Conservation (phyloP, 140 eudicot species). For the Oenanthe javanica region DNA sequence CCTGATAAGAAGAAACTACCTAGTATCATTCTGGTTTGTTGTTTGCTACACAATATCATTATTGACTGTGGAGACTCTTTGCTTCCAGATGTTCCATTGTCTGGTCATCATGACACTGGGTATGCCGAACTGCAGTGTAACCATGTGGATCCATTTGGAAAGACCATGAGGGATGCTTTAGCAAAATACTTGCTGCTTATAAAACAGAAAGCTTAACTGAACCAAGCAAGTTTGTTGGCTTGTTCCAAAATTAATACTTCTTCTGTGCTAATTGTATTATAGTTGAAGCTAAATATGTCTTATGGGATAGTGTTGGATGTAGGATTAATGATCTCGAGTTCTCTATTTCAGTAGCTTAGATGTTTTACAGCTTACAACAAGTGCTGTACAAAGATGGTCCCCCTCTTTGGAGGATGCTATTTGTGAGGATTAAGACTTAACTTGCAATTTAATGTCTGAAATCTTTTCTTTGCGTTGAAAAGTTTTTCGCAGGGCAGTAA, state of each 20-base stretch:
- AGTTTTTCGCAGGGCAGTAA: no score
- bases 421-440: no score
- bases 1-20: conserved; percentile 95
- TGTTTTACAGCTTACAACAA: neutral
- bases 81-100: conserved; percentile 47
- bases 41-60: conserved; percentile 89
- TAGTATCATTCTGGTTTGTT: conserved; percentile 76
- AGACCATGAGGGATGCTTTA: conserved; percentile 45
- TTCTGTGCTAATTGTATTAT: neutral
- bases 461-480: neutral
- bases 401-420: neutral
- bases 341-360: neutral
- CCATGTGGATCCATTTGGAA: conserved; percentile 64
- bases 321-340: neutral
- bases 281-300: neutral
- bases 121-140: conserved; percentile 53
- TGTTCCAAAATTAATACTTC: neutral
- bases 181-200: conserved; percentile 40
- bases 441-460: neutral
- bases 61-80: conserved; percentile 78
- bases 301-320: neutral
- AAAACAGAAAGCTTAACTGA: conserved; percentile 17
- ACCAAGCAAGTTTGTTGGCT: neutral
- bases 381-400: neutral
- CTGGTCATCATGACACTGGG: conserved; percentile 65